phyloP scores from a whole-genome alignment of 1,139 yeast genomes.

The Wickerhamomyces sp. region DNA sequence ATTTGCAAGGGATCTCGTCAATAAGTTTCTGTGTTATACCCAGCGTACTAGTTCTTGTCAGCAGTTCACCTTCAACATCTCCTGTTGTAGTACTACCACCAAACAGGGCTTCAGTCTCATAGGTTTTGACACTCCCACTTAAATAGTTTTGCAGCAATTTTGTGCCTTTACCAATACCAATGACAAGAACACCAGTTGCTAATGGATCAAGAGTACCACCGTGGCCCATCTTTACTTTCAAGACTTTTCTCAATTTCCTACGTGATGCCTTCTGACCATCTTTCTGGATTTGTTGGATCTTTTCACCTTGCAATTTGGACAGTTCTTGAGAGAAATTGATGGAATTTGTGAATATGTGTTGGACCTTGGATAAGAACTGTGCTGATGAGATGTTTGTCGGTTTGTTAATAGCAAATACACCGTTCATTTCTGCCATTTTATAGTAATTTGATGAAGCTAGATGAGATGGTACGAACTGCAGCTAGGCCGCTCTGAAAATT shows the following conservation, averaged over 20 bases:
- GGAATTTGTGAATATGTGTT: constrained; percentile 57
- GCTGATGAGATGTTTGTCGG: constrained; percentile 86
- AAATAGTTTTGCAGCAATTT: constrained; percentile 68
- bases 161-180: constrained; percentile 90
- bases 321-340: constrained; percentile 54
- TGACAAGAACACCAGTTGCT: constrained; percentile 88
- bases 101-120: constrained; percentile 78
- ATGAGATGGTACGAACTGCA: no score
- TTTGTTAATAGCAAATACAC: constrained; percentile 89
- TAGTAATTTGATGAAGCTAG: not conserved
- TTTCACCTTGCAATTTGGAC: constrained; percentile 41
- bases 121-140: constrained; percentile 68
- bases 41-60: constrained; percentile 50
- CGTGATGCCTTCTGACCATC: constrained; percentile 34
- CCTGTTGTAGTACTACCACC: constrained; percentile 94
- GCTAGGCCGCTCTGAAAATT: not conserved
- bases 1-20: constrained; percentile 47
- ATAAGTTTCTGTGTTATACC: constrained; percentile 58
- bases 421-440: constrained; percentile 49
- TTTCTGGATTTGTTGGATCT: constrained; percentile 41
- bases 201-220: constrained; percentile 97
- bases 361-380: constrained; percentile 61
- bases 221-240: constrained; percentile 86
- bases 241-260: constrained; percentile 43
- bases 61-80: constrained; percentile 82